Evolutionary conservation across 768 basidiomycete genomes (phyloP), one percentile per base, ranked within the genome.

Genomic region (Pilatotrama ljubarskyi): DNA sequence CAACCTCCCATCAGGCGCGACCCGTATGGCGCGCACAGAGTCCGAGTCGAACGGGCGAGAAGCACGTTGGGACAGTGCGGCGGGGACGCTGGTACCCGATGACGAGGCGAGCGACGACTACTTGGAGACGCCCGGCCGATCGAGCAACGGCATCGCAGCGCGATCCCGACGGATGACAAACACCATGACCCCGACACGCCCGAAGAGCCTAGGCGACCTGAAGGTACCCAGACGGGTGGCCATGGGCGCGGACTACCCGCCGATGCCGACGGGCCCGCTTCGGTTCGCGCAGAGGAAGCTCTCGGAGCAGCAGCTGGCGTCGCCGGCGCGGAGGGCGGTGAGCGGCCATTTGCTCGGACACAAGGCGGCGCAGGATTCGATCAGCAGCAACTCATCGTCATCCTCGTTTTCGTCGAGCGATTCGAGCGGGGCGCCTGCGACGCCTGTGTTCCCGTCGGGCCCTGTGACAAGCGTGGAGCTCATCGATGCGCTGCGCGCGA

Each of bases 401-500:
- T 93, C 92, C 1, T 86, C 86, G 0, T 77, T 82, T 64, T 88
- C 88, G 32, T 88, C 87, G 44, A 76, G 80, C 64, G 85, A 84
- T 42, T 85, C 84, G 3, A 69, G 73, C 22, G 72, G 68, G n/a
- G 74, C 77, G 32, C 72, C 79, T 9, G 74, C 78, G 20, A 77
- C 83, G 2, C 79, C 84, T 9, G 55, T 72, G 24, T 90, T 92
- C 68, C 92, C 91, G 40, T 79, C 79, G 38, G 93, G 93, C 3
- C 86, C 89, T 46, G 84, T 86, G 37, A 85, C 82, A 22, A 78
- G 86, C 47, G 73, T 80, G 1, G 87, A 91, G 67, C 83, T 92
- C 5, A 79, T 90, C 73, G 87, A 88, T 58, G 85, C 88, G 7
- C 80, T 97, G 44, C 85, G 89, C n/a, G 75, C 79, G 62, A 91